phyloP scores from a whole-genome alignment of 2,329 filamentous ascomycete genomes.

The Colletotrichum truncatum region DNA sequence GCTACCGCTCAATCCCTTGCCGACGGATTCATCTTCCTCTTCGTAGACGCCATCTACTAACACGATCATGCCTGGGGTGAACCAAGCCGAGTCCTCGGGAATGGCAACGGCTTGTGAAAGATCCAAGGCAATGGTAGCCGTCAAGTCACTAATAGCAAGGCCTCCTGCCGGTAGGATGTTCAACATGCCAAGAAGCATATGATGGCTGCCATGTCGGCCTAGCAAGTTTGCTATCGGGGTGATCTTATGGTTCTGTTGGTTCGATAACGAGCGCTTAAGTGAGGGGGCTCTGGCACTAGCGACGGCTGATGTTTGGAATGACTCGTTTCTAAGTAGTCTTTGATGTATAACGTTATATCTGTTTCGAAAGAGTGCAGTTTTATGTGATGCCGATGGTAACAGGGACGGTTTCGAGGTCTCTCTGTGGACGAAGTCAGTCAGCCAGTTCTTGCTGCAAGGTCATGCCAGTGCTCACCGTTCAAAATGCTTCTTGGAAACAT shows the following conservation, averaged over 20 bases:
- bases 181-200: conserved; percentile 88
- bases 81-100: conserved; percentile 89
- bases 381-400: conserved; percentile 81
- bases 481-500: conserved; percentile 87
- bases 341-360: conserved; percentile 94
- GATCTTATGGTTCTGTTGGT: conserved; percentile 80
- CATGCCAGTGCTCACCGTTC: conserved; percentile 65
- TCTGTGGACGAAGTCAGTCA: conserved; percentile 47
- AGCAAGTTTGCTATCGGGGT: conserved; percentile 82
- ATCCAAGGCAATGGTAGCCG: conserved; percentile 87
- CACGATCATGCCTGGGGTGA: conserved; percentile 94
- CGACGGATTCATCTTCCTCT: conserved; percentile 80
- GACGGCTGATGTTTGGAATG: conserved; percentile 86
- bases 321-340: conserved; percentile 89
- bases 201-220: conserved; percentile 83
- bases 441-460: neutral
- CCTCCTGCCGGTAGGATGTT: conserved; percentile 82
- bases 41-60: conserved; percentile 96
- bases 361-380: conserved; percentile 87
- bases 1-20: conserved; percentile 77
- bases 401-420: conserved; percentile 72
- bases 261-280: conserved; percentile 68
- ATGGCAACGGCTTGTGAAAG: conserved; percentile 82
- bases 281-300: conserved; percentile 65
- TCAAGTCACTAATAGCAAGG: conserved; percentile 85